Evolutionary conservation across 768 basidiomycete genomes (phyloP), one percentile per base, ranked within the genome.

Genomic region (Suillus discolor): DNA sequence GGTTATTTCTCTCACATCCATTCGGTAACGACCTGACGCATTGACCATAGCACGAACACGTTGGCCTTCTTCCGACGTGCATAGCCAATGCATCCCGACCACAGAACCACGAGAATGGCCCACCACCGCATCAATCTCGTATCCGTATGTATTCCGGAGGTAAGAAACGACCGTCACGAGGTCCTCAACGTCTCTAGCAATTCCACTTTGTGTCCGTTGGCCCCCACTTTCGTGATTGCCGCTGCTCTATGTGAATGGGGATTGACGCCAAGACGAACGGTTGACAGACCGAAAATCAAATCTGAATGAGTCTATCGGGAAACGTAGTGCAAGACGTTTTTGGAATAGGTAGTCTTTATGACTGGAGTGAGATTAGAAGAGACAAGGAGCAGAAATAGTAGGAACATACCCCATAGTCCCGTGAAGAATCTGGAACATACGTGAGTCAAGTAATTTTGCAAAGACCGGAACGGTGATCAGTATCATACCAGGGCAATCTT

Each of bases 271-370:
- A 49, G 34, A 42, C 31, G 39, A 54, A n/a, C 53, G 72, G 41
- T 47, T n/a, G 28, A 51, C 85, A 64, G 71, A 93, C 91, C 92
- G 86, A 78, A 95, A 95, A 75, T 95, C 93, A 71, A 95, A 93
- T 39, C 92, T 85, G 74, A 94, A 93, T 3, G 92, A 93, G 74
- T 95, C 93, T 28, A 91, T 71, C 0, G 91, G 89, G 16, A 93
- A 75, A 44, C 79, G 81, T 45, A 76, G 73, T 3, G 90, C 91
- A 23, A 94, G 85, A 16, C 84, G 85, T 72, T 88, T 89, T 75
- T 91, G 89, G 80, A 90, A 93, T 57, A 94, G 74, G 77, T 94
- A 94, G 73, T 94, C 89, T 71, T 93, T 93, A 76, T 94, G 93
- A 71, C 92, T 94, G 75, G 57, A 71, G 57, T 18, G 54, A 57